Evolutionary conservation across 2,329 filamentous ascomycete genomes (phyloP), one percentile per base, ranked within the genome.

Genomic region (Colletotrichum truncatum): DNA sequence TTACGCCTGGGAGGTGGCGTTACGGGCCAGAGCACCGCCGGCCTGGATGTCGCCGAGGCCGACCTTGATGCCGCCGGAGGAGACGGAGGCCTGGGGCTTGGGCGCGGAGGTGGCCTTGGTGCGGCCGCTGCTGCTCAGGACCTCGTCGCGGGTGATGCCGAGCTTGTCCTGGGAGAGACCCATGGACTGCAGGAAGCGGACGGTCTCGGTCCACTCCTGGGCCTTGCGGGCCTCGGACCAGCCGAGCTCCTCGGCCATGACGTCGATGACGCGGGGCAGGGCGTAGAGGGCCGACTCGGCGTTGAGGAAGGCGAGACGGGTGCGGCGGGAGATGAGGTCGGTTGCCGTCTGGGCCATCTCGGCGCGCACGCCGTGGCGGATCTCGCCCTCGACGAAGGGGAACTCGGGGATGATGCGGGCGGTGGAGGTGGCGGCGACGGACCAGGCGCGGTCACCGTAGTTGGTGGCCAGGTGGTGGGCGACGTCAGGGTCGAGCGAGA

Each of bases 221-320:
- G 88, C 82, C 77, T 89, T 89, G 64, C 91, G 81, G 60, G 82
- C 81, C 54, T 77, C 77, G 70, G 82, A 84, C 91, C 91, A 93
- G 51, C 84, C 78, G 49, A 93, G 80, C 77, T 93, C 90, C 68
- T 89, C 87, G 26, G 79, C 85, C 89, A 93, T 92, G 53, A 93
- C 77, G 72, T 93, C 91, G 68, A 93, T 91, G 59, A 93, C 87
- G 18, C 78, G 80, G 7, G 91, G 91, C 16, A 93, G 83, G 1
- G 90, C 87, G 73, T 91, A 86, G 10, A 93, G 84, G 0, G 91
- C 89, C 25, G 88, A 88, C 73, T 92, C 86, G 2, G 90, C 90
- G 75, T 93, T 92, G 68, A 93, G 79, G 81, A 93, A 93, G n/a
- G 91, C 89, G 45, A 93, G 81, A 58, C 91, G 85, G 43, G 89